These are phyloP conservation scores for Russula vinacea DNA, from an alignment of 768 basidiomycete species.

Conservation along the genomic window DNA sequence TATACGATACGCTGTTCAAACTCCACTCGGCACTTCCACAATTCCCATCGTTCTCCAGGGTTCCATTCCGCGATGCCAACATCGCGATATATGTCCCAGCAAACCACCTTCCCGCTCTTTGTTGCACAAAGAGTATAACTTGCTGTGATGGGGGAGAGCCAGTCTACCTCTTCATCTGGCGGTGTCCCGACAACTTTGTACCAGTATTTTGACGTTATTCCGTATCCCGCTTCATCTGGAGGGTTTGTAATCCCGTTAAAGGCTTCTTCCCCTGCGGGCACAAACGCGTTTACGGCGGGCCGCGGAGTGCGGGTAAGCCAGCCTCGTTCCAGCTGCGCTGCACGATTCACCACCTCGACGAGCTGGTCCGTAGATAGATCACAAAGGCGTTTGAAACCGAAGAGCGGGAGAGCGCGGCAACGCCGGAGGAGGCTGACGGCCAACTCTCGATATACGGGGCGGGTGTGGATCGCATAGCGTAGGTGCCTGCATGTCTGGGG, in stretches of 20 bases:
- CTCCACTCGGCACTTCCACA: constrained; percentile 78
- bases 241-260: constrained; percentile 3
- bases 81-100: constrained; percentile 69
- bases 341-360: constrained; percentile 60
- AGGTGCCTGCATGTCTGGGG: constrained; percentile 60
- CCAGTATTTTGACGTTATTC: constrained; percentile 47
- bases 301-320: constrained; percentile 60
- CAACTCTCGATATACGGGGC: constrained; percentile 65
- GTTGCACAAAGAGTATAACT: constrained; percentile 76
- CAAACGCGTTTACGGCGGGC: constrained; percentile 42
- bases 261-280: constrained; percentile 13
- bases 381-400: constrained; percentile 63
- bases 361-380: constrained; percentile 64
- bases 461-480: constrained; percentile 57
- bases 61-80: constrained; percentile 66
- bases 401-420: constrained; percentile 65
- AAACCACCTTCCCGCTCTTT: constrained; percentile 70
- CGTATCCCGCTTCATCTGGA: constrained; percentile 16
- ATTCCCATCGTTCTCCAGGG: constrained; percentile 57
- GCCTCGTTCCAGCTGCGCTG: constrained; percentile 55
- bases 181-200: constrained; percentile 68
- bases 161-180: constrained; percentile 67
- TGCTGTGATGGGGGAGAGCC: constrained; percentile 73
- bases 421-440: constrained; percentile 59
- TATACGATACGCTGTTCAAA: constrained; percentile 68